Conservation (phyloP, 2,329 filamentous ascomycete species). For the Trichoderma koningiopsis region DNA sequence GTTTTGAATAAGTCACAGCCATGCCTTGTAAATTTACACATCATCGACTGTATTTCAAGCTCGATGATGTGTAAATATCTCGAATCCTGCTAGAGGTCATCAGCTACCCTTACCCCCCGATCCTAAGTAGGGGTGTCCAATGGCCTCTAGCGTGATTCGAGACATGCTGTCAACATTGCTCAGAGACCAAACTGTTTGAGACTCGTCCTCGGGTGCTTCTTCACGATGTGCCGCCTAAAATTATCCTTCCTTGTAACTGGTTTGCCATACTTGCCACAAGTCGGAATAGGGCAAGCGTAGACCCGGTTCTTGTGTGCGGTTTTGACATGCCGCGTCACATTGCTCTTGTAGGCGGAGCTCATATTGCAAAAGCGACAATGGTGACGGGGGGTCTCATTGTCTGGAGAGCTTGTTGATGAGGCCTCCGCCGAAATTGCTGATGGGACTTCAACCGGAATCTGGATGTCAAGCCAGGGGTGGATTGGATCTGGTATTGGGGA, state of each 20-base stretch:
- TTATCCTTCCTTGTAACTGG: neutral
- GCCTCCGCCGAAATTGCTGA: too few relatives aligned
- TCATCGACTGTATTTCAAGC: too few relatives aligned
- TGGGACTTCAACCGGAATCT: neutral
- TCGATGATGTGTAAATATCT: too few relatives aligned
- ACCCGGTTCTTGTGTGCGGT: neutral
- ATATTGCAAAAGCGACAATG: neutral
- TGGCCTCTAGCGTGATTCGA: too few relatives aligned
- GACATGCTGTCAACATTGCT: neutral
- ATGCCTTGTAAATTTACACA: too few relatives aligned
- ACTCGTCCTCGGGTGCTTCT: neutral
- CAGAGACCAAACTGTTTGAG: neutral
- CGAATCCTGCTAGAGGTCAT: too few relatives aligned
- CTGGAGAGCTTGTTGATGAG: neutral
- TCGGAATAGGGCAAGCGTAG: neutral
- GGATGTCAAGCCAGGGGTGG: neutral
- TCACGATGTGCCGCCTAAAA: neutral
- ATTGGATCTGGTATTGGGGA: neutral
- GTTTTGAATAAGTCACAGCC: too few relatives aligned
- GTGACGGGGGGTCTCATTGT: neutral
- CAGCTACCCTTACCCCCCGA: too few relatives aligned
- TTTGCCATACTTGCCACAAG: neutral
- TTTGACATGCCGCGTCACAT: neutral
- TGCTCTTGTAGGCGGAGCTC: neutral
- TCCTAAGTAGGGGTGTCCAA: too few relatives aligned